Base-by-base conservation (phyloP, 345 rosid genomes). In the Conringia planisiliqua region DNA sequence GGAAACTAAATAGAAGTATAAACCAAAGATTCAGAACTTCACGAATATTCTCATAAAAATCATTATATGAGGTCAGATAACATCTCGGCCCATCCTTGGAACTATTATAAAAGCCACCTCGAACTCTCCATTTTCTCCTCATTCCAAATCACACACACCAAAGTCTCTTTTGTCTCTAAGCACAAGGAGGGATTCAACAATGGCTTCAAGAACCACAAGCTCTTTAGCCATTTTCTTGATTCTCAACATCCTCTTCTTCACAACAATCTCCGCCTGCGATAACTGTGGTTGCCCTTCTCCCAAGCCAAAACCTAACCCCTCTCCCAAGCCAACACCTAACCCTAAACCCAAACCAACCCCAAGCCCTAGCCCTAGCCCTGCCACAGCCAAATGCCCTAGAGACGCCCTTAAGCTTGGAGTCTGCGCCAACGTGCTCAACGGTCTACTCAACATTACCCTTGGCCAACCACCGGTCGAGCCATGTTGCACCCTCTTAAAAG, bases 231-330 rank as follows among this genome's bases (percentile, higher is more conserved):
- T 89, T 63, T 81, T 87, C 46, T 62, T 89, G 51, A 73, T 78
- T 29, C 43, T 84, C 62, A 89, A 87, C 79, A 66, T 89, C 36
- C 77, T 87, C 68, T 85, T 85, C 78, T 85, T 80, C 66, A 42
- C 86, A 69, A 47, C 85, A 4, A 84, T 67, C 42, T 78, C 67
- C 24, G 89, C 89, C 0, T 81, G 85, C 58, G 79, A 79, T 20
- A 55, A 68, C 48, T 89, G 75, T 36, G 58, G 82, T 56, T 85
- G 87, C 80, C 82, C 87, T 30, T 55, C 82, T 61, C 82, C 86
- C 43, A 81, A 60, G 6, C 86, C 88, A 16, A 88, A 42, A 3
- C 87, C 86, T 38, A 72, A 6, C 7, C 66, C 74, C 32, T 29
- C 65, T 17, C 40, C 14, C 47, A 75, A 66, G 27, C 80, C 82